These are phyloP conservation scores for Ogataea nakhonphanomensis DNA, from an alignment of 805 yeast genomes.

Conservation along the genomic window DNA sequence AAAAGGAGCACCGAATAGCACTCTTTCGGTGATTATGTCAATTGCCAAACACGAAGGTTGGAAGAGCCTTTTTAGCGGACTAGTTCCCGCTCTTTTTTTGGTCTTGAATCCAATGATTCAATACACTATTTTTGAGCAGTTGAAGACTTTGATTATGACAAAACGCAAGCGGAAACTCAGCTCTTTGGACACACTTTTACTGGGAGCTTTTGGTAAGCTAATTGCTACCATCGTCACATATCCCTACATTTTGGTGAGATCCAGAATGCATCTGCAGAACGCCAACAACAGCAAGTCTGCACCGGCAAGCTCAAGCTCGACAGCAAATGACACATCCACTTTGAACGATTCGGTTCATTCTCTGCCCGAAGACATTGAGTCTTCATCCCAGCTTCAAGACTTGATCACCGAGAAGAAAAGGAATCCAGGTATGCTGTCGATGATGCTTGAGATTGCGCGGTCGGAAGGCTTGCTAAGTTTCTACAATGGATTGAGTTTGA, in stretches of 20 bases:
- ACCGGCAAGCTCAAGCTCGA: constrained; percentile 12
- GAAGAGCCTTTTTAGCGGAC: constrained; percentile 73
- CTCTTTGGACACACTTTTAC: constrained; percentile 72
- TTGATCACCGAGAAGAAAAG: constrained; percentile 20
- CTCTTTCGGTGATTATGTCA: constrained; percentile 52
- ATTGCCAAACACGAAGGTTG: constrained; percentile 72
- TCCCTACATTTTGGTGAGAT: constrained; percentile 86
- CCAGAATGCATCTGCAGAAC: constrained; percentile 77
- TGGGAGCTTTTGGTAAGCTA: constrained; percentile 88
- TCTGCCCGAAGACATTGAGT: constrained; percentile 20
- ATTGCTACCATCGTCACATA: constrained; percentile 87
- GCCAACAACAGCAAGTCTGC: constrained; percentile 15
- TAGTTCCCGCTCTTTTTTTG: constrained; percentile 80
- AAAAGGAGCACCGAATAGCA: constrained; percentile 26
- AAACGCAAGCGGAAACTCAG: constrained; percentile 52
- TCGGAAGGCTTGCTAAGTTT: constrained; percentile 75
- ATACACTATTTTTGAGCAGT: constrained; percentile 86
- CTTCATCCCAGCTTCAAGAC: constrained; percentile 19
- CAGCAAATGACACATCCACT: constrained; percentile 4
- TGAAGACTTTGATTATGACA: constrained; percentile 61
- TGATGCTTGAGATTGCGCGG: constrained; percentile 54
- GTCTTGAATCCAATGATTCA: constrained; percentile 89
- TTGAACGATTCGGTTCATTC: constrained; percentile 21
- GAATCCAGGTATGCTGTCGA: constrained; percentile 40
- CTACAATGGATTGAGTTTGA: constrained; percentile 77